Conservation (phyloP, 305 asterid genomes). For the Fraxinus nigra region DNA sequence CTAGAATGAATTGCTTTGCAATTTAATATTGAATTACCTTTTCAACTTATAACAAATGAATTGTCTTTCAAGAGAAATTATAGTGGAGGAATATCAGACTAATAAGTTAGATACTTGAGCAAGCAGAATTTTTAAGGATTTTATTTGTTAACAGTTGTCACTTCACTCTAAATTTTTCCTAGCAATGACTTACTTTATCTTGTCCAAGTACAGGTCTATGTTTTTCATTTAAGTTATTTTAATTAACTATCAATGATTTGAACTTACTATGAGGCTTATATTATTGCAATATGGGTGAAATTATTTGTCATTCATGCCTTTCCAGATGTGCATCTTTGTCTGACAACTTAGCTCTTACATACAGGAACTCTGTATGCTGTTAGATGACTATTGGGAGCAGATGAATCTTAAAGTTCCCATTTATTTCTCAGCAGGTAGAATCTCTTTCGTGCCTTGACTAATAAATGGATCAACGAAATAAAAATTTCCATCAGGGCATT, state of each 20-base stretch:
- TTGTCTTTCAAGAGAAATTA: not conserved
- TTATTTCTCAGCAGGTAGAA: slow-evolving; percentile 78
- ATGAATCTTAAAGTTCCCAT: slow-evolving; percentile 84
- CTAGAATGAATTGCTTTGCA: not conserved
- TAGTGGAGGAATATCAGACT: not conserved
- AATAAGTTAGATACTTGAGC: not conserved
- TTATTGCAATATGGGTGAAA: not conserved
- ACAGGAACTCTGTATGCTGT: slow-evolving; percentile 89
- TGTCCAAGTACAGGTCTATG: not conserved
- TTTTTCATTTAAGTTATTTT: not conserved
- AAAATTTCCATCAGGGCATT: not conserved
- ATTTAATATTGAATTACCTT: not conserved
- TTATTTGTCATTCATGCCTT: not conserved
- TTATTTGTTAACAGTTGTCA: not conserved
- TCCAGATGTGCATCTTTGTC: not conserved
- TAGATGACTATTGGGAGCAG: slow-evolving; percentile 92
- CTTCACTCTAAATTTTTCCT: not conserved
- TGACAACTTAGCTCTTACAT: slow-evolving; percentile 18
- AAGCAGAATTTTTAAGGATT: not conserved
- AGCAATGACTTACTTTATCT: not conserved
- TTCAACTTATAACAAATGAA: not conserved
- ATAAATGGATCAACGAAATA: slow-evolving; percentile 8
- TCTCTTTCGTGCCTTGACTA: slow-evolving; percentile 17
- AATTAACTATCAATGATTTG: not conserved
- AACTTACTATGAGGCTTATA: not conserved